Evolutionary conservation across 352 stramenopile genomes (phyloP).

Genomic region (Phytophthora pseudosyringae): DNA sequence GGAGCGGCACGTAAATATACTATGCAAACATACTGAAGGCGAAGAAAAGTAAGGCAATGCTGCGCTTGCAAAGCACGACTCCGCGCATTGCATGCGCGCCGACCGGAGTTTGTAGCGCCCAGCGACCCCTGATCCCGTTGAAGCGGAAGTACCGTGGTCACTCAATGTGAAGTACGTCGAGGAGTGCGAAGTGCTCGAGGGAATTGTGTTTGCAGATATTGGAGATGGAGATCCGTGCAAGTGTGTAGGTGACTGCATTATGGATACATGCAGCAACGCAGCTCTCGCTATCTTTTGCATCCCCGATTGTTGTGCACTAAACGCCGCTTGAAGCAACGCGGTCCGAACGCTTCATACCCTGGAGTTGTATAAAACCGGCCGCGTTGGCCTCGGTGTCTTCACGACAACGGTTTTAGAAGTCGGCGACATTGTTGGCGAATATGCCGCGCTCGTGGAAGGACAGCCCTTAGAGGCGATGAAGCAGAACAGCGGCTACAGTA

Average conservation of each 20-base stretch:
- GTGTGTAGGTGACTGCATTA: constrained; percentile 3
- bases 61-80: not conserved
- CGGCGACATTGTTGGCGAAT: constrained; percentile 6
- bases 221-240: not conserved
- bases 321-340: not conserved
- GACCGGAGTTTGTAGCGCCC: not conserved
- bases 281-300: not conserved
- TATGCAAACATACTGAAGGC: not conserved
- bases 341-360: not conserved
- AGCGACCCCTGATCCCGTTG: not conserved
- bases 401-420: constrained; percentile 10
- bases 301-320: not conserved
- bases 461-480: not conserved
- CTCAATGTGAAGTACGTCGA: not conserved
- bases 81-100: not conserved
- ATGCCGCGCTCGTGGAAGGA: not conserved
- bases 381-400: constrained; percentile 4
- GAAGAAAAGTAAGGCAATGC: not conserved
- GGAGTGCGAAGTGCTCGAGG: not conserved
- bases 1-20: not conserved
- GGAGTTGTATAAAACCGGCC: not conserved
- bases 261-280: constrained; percentile 6
- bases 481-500: constrained; percentile 2
- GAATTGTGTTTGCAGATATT: not conserved
- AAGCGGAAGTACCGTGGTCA: constrained; percentile 1